A percentile compares a stretch with the other conserved stretches of the same genome.
phyloP scores from a whole-genome alignment of 371 early-diverging fungal genomes.

The Cokeromyces recurvatus region DNA sequence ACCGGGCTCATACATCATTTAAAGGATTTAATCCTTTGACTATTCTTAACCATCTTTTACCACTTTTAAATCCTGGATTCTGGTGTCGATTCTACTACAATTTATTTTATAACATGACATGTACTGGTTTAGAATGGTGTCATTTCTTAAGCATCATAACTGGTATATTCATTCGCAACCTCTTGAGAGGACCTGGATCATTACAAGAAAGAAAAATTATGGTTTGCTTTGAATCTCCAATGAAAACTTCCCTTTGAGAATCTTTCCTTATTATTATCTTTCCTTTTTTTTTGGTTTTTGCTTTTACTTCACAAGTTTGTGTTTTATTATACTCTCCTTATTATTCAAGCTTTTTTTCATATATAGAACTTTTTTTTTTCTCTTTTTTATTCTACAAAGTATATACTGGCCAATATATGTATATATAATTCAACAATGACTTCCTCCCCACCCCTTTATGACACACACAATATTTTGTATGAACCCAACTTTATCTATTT shows the following conservation, averaged over 20 bases:
- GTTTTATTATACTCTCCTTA: background rate
- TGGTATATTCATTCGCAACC: constrained; percentile 49
- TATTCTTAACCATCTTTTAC: constrained; percentile 9
- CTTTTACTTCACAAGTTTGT: background rate
- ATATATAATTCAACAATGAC: too few species aligned
- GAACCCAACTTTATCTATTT: too few species aligned
- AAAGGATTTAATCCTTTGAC: background rate
- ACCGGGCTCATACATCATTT: too few species aligned
- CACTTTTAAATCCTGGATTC: constrained; percentile 9
- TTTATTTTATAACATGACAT: constrained; percentile 9
- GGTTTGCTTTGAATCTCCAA: too few species aligned
- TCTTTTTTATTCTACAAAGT: too few species aligned
- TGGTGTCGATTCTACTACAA: too few species aligned
- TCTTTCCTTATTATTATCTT: background rate
- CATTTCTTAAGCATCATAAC: constrained; percentile 51
- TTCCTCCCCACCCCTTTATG: too few species aligned
- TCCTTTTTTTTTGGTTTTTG: constrained; percentile 1
- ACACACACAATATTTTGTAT: too few species aligned
- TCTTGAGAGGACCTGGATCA: constrained; percentile 57
- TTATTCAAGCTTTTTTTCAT: too few species aligned
- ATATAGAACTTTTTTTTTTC: too few species aligned
- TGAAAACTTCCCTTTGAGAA: too few species aligned
- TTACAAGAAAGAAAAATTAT: background rate
- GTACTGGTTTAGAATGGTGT: constrained; percentile 51
- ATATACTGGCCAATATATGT: too few species aligned